phyloP scores from a whole-genome alignment of 129 eudicot species.

The Ambrosia trifida region DNA sequence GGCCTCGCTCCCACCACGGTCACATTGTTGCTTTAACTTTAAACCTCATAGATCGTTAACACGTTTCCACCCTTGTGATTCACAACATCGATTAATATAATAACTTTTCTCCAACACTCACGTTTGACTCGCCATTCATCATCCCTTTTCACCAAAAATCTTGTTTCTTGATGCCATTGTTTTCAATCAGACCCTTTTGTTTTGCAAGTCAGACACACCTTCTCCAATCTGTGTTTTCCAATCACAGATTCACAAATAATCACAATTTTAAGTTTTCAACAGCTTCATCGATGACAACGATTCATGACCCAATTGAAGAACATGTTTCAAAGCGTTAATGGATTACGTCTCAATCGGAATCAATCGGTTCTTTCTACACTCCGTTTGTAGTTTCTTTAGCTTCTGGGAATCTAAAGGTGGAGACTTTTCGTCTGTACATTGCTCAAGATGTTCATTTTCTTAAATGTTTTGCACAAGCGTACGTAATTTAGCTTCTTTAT shows the following conservation, averaged over 20 bases:
- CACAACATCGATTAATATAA: too few relatives aligned
- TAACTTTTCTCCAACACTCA: neutral
- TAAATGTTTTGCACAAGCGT: slow-evolving; percentile 77
- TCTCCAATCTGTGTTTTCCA: slow-evolving; percentile 22
- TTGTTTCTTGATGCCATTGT: slow-evolving; percentile 22
- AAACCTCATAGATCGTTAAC: too few relatives aligned
- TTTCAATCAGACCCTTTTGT: slow-evolving; percentile 29
- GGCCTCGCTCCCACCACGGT: too few relatives aligned
- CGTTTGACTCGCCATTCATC: neutral
- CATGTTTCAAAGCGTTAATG: slow-evolving; percentile 32
- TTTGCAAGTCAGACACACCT: neutral
- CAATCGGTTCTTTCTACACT: slow-evolving; percentile 35
- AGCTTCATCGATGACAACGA: slow-evolving; percentile 33
- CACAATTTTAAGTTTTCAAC: slow-evolving; percentile 17
- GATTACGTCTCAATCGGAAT: slow-evolving; percentile 24
- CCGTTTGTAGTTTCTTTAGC: slow-evolving; percentile 42
- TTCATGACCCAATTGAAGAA: slow-evolving; percentile 18
- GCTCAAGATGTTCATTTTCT: slow-evolving; percentile 86
- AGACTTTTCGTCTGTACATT: slow-evolving; percentile 70
- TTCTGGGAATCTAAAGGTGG: slow-evolving; percentile 50
- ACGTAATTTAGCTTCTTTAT: slow-evolving; percentile 16
- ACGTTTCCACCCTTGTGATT: too few relatives aligned
- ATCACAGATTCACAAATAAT: slow-evolving; percentile 9
- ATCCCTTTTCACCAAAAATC: neutral
- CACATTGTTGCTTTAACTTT: too few relatives aligned